Evolutionary conservation across 495 filamentous ascomycete species (phyloP).

Genomic region (Penicillium chermesinum): DNA sequence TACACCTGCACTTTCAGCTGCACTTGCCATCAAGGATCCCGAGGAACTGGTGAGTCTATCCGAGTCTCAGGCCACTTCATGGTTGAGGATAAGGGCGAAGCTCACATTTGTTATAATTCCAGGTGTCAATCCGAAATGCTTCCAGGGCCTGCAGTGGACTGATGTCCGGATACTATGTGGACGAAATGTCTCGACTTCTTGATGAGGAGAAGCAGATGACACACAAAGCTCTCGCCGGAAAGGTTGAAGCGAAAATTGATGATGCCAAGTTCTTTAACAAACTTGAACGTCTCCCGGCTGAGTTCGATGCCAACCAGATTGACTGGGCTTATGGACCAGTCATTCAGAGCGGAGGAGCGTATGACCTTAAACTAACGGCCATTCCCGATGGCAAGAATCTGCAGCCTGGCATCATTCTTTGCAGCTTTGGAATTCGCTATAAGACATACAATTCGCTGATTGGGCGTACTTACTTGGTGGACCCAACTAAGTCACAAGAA

Average conservation of each 20-base stretch:
- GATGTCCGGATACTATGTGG: conserved; percentile 90
- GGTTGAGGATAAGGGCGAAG: background rate
- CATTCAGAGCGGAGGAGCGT: conserved; percentile 91
- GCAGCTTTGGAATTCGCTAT: conserved; percentile 86
- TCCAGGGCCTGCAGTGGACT: conserved; percentile 88
- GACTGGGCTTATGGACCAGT: conserved; percentile 93
- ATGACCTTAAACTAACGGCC: conserved; percentile 75
- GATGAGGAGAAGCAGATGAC: conserved; percentile 96
- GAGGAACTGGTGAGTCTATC: conserved; percentile 64
- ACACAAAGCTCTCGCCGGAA: conserved; percentile 74
- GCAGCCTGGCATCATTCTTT: conserved; percentile 89
- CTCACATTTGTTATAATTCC: conserved; percentile 2
- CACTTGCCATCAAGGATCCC: conserved; percentile 94
- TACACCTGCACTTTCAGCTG: conserved; percentile 69
- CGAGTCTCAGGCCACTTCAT: background rate
- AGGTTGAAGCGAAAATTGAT: conserved; percentile 85
- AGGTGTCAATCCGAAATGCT: conserved; percentile 86
- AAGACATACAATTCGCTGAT: conserved; percentile 90
- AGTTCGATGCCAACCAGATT: conserved; percentile 85
- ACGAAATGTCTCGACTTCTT: conserved; percentile 92
- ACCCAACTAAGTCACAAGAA: conserved; percentile 92
- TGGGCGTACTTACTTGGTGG: conserved; percentile 89
- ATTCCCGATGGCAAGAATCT: conserved; percentile 75
- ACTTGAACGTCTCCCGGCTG: conserved; percentile 69
- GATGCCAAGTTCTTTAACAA: conserved; percentile 90